Evolutionary conservation across 129 eudicot species (phyloP).

Genomic region (Artemisia annua): DNA sequence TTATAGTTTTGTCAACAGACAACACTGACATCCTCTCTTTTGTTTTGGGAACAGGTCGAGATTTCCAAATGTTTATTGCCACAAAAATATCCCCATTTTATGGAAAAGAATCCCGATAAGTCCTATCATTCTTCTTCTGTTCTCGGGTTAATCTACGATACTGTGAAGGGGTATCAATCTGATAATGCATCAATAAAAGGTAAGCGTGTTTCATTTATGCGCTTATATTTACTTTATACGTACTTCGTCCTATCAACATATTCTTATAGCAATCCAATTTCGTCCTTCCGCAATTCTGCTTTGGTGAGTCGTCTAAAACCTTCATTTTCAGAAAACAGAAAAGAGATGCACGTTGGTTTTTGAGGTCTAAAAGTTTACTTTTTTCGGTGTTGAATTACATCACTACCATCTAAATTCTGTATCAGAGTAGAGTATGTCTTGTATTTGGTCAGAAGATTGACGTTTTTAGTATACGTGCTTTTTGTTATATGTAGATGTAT

Average conservation of each 20-base stretch:
- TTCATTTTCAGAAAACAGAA: no score
- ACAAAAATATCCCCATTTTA: slow-evolving; percentile 54
- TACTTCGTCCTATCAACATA: background rate
- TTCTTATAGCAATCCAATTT: background rate
- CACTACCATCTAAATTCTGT: no score
- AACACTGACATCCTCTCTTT: slow-evolving; percentile 6
- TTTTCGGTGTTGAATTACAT: no score
- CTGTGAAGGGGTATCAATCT: slow-evolving; percentile 17
- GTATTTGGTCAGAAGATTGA: background rate
- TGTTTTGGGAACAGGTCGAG: slow-evolving; percentile 46
- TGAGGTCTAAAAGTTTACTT: no score
- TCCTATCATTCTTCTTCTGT: slow-evolving; percentile 52
- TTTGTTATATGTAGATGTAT: slow-evolving; percentile 39
- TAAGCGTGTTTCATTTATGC: slow-evolving; percentile 23
- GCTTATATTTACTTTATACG: background rate
- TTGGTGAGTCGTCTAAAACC: no score
- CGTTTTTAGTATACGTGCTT: background rate
- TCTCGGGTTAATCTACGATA: slow-evolving; percentile 61
- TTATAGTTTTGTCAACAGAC: slow-evolving; percentile 6
- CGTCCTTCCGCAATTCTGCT: background rate
- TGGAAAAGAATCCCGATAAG: slow-evolving; percentile 27
- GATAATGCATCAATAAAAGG: slow-evolving; percentile 36
- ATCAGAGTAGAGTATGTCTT: background rate
- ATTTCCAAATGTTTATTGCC: slow-evolving; percentile 42
- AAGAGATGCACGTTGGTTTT: no score